A percentile compares a stretch with the other conserved stretches of the same genome.
Evolutionary conservation across 2,329 filamentous ascomycete genomes (phyloP).

Genomic region (Pyricularia sp.): DNA sequence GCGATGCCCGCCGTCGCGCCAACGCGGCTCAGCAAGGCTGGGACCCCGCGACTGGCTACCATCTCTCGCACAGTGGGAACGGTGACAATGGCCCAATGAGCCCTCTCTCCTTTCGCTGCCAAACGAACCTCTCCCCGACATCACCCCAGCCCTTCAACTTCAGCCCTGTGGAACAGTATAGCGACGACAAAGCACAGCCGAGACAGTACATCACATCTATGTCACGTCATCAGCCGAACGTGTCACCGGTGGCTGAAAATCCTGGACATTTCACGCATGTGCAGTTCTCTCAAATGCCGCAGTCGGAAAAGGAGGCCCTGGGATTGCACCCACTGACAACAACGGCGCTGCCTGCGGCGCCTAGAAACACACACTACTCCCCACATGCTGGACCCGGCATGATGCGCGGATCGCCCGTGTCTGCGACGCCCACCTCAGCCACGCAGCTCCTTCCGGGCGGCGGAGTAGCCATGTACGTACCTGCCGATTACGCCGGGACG

Average conservation of each 20-base stretch:
- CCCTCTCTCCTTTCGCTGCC: conserved; percentile 36
- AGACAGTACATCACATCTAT: not conserved
- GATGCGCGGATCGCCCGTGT: conserved; percentile 8
- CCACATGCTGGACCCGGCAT: conserved; percentile 1
- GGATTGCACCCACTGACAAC: conserved; percentile 16
- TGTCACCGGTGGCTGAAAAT: not conserved
- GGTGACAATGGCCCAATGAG: not conserved
- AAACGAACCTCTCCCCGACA: conserved; percentile 29
- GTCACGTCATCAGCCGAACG: conserved; percentile 6
- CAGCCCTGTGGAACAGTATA: conserved; percentile 17
- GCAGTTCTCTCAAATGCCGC: not conserved
- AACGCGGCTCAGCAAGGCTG: not conserved
- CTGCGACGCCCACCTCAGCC: conserved; percentile 16
- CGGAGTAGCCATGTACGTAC: conserved; percentile 10
- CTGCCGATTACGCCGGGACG: conserved; percentile 11
- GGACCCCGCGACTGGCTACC: not conserved
- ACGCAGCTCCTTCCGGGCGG: conserved; percentile 6
- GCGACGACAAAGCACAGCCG: conserved; percentile 9
- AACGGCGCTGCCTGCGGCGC: conserved; percentile 11
- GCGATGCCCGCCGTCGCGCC: conserved; percentile 4
- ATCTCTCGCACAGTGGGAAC: not conserved
- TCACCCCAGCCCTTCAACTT: conserved; percentile 25
- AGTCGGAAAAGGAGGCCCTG: conserved; percentile 1
- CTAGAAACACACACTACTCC: conserved; percentile 8
- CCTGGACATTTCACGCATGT: not conserved